A percentile compares a stretch with the other conserved stretches of the same genome.
Evolutionary conservation across 345 rosid genomes (phyloP).

Genomic region (Aquilaria yunnanensis): DNA sequence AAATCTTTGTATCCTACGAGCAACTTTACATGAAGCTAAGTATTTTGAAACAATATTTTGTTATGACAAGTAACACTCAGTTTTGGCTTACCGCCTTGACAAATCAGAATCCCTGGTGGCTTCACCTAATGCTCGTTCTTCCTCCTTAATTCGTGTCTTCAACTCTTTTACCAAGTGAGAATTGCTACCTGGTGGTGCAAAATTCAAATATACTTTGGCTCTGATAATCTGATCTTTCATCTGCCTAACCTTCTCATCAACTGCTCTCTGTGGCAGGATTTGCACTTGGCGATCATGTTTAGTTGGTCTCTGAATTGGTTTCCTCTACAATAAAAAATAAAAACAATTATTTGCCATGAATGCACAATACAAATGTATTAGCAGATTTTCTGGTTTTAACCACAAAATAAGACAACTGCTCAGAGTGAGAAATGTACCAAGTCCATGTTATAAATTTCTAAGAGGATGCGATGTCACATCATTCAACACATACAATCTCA

Average conservation of each 20-base stretch:
- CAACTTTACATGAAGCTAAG: not conserved
- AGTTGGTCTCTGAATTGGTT: conserved; percentile 14
- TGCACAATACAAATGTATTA: not conserved
- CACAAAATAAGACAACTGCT: too few relatives aligned
- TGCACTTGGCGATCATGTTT: conserved; percentile 25
- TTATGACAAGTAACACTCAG: not conserved
- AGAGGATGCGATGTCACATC: too few relatives aligned
- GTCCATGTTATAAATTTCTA: too few relatives aligned
- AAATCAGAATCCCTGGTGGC: conserved; percentile 64
- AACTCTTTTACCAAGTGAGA: conserved; percentile 71
- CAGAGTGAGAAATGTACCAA: too few relatives aligned
- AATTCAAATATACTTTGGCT: conserved; percentile 65
- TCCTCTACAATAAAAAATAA: conserved; percentile 38
- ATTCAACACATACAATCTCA: too few relatives aligned
- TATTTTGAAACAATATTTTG: not conserved
- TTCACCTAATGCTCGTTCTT: conserved; percentile 59
- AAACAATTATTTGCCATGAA: not conserved
- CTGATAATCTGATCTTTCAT: conserved; percentile 78
- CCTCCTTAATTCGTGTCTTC: conserved; percentile 57
- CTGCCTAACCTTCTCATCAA: conserved; percentile 59
- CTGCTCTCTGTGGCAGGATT: conserved; percentile 21
- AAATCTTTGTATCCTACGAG: conserved; percentile 7
- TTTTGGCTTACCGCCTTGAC: conserved; percentile 52
- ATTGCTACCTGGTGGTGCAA: conserved; percentile 58
- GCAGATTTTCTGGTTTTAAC: too few relatives aligned